phyloP scores from a whole-genome alignment of 805 yeast genomes.

The Candida nemodendra region DNA sequence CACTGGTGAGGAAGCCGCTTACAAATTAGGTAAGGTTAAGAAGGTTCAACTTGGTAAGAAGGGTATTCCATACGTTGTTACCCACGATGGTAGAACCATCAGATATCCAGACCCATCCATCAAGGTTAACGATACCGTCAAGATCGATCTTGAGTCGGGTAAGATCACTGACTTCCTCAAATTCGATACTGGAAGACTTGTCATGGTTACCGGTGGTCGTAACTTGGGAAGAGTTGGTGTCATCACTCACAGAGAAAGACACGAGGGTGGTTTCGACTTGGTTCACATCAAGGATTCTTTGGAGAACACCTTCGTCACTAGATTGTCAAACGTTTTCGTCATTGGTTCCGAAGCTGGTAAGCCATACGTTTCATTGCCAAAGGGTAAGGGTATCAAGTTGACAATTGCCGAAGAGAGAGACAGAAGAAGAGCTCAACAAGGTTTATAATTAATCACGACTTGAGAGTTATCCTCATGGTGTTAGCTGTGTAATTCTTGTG shows the following conservation, averaged over 20 bases:
- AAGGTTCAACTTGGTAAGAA: slow-evolving; percentile 97
- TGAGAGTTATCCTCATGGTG: background rate
- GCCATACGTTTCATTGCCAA: slow-evolving; percentile 93
- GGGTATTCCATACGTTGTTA: slow-evolving; percentile 97
- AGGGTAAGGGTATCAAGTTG: slow-evolving; percentile 98
- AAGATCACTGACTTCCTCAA: slow-evolving; percentile 86
- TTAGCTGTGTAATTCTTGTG: slow-evolving; percentile 6
- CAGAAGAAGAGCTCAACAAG: slow-evolving; percentile 88
- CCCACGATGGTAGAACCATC: slow-evolving; percentile 99
- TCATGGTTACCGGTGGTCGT: slow-evolving; percentile 96
- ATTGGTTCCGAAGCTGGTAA: slow-evolving; percentile 89
- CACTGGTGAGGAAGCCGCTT: slow-evolving; percentile 96
- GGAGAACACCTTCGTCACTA: slow-evolving; percentile 94
- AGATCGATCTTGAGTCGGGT: slow-evolving; percentile 94
- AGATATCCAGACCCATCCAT: slow-evolving; percentile 98
- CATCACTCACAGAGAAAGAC: slow-evolving; percentile 93
- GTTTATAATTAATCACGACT: slow-evolving; percentile 38
- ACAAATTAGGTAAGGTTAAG: slow-evolving; percentile 98
- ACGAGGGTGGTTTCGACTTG: slow-evolving; percentile 97
- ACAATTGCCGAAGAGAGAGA: slow-evolving; percentile 97
- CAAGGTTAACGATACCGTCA: slow-evolving; percentile 97
- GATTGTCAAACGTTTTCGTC: slow-evolving; percentile 89
- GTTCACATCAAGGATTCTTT: slow-evolving; percentile 94
- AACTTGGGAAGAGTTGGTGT: slow-evolving; percentile 98
- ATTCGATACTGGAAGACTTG: slow-evolving; percentile 90